phyloP scores from a whole-genome alignment of 2,329 filamentous ascomycete genomes.

The Colletotrichum noveboracense region DNA sequence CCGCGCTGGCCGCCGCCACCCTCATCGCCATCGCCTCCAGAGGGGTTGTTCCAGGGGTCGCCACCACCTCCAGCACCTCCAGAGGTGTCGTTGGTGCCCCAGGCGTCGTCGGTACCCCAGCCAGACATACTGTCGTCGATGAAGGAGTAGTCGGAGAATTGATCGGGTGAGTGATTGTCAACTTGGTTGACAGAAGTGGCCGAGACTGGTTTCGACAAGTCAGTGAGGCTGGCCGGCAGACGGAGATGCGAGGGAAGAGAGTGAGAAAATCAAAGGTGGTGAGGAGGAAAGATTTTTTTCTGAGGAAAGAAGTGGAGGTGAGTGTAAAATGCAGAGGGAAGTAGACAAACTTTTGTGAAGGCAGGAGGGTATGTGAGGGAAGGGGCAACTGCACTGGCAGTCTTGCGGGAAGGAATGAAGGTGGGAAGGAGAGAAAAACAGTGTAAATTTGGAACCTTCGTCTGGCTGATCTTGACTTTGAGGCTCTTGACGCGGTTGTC shows the following conservation, averaged over 20 bases:
- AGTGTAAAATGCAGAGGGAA: background rate
- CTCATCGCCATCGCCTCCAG: constrained; percentile 1
- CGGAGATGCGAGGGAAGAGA: background rate
- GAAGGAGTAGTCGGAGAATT: background rate
- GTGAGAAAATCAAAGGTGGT: background rate
- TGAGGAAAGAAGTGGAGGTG: background rate
- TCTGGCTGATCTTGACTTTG: background rate
- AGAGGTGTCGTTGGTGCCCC: background rate
- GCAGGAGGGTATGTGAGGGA: background rate
- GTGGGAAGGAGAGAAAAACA: background rate
- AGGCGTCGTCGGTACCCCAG: background rate
- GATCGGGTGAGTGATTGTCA: background rate
- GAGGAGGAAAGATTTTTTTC: background rate
- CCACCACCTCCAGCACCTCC: background rate
- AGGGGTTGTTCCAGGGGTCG: constrained; percentile 16
- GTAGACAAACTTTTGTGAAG: background rate
- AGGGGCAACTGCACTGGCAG: background rate
- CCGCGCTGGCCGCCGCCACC: constrained; percentile 27
- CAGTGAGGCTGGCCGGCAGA: background rate
- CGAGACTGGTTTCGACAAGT: background rate
- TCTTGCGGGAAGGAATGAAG: background rate
- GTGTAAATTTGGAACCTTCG: background rate
- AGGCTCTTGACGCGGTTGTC: background rate
- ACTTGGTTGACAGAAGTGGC: background rate
- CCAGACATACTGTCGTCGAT: constrained; percentile 3